Conservation (phyloP, 2,329 filamentous ascomycete species). For the Sporothrix protearum region DNA sequence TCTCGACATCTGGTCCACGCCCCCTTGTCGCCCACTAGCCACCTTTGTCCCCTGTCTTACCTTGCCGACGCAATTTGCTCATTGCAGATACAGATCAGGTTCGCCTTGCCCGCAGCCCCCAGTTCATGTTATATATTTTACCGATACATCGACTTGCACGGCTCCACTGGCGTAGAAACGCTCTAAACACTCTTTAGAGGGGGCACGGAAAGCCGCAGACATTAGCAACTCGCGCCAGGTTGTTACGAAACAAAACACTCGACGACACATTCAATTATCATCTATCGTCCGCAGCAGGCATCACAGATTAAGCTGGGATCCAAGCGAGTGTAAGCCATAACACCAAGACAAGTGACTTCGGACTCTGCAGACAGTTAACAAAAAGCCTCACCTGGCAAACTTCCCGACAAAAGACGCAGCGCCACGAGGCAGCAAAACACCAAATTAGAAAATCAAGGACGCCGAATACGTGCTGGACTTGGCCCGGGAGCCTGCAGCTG, state of each 20-base stretch:
- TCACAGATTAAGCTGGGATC: neutral
- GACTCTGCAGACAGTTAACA: neutral
- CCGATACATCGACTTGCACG: conserved; percentile 4
- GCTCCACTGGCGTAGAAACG: conserved; percentile 1
- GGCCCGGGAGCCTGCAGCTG: neutral
- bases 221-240: neutral
- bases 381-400: neutral
- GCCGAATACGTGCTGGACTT: neutral
- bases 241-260: neutral
- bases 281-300: neutral
- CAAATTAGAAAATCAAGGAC: neutral
- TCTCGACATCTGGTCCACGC: conserved; percentile 1
- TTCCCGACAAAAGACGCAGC: neutral
- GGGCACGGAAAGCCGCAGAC: conserved; percentile 8
- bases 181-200: neutral
- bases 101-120: neutral
- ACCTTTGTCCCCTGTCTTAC: neutral
- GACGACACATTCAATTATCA: conserved; percentile 4
- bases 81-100: neutral
- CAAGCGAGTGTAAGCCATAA: conserved; percentile 5
- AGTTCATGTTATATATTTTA: conserved; percentile 1
- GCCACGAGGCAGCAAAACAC: neutral
- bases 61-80: conserved; percentile 8
- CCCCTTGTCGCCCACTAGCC: neutral
- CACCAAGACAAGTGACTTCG: conserved; percentile 2